Evolutionary conservation across 1,284 basidiomycete species (phyloP).

Genomic region (Marasmius sp.): DNA sequence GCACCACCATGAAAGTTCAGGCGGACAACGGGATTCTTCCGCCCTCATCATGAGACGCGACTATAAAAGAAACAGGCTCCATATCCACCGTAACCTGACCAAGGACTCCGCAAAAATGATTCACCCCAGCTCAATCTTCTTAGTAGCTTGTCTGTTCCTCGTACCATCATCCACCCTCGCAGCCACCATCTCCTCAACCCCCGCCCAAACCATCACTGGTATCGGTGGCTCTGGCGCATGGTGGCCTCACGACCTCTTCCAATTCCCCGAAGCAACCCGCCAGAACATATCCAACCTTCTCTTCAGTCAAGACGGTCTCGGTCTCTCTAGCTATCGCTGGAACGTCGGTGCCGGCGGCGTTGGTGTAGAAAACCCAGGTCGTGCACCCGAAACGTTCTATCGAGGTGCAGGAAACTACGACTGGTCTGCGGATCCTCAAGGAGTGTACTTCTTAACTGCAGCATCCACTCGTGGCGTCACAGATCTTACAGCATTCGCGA

Average conservation of each 20-base stretch:
- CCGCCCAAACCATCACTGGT: constrained; percentile 27
- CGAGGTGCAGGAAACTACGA: constrained; percentile 39
- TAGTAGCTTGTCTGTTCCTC: not conserved
- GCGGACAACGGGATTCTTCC: too few species aligned
- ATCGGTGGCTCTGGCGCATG: constrained; percentile 41
- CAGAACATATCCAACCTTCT: constrained; percentile 40
- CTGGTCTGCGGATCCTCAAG: constrained; percentile 37
- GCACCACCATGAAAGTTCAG: too few species aligned
- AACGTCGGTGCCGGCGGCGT: constrained; percentile 45
- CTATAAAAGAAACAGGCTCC: too few species aligned
- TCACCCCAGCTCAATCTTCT: too few species aligned
- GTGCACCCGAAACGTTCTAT: constrained; percentile 43
- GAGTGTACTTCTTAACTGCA: constrained; percentile 38
- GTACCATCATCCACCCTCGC: not conserved
- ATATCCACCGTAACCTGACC: too few species aligned
- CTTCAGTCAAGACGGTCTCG: constrained; percentile 38
- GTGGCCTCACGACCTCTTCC: constrained; percentile 44
- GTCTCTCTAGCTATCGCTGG: constrained; percentile 44
- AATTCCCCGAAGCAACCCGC: constrained; percentile 37
- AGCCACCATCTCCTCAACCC: constrained; percentile 18
- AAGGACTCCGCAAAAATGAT: too few species aligned
- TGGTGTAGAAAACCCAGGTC: constrained; percentile 37
- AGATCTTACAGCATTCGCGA: constrained; percentile 34
- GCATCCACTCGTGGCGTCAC: constrained; percentile 28
- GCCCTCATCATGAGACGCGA: too few species aligned